A percentile compares a stretch with the other conserved stretches of the same genome.
Evolutionary conservation across 2,329 filamentous ascomycete genomes (phyloP).

Genomic region (Coniochaeta sp.): DNA sequence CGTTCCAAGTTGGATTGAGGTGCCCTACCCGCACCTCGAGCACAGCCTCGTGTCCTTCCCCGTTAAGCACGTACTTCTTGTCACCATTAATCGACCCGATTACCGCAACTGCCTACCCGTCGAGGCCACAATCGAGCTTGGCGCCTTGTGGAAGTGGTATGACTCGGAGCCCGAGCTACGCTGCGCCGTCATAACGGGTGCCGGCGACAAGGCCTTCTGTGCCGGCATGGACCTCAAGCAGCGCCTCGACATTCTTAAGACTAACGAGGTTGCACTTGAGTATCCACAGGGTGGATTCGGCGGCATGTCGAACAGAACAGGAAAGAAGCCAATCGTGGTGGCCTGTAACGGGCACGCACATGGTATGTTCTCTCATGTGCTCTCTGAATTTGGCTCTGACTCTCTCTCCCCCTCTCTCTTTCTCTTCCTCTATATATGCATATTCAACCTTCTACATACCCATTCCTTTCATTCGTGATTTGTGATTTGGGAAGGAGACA

Average conservation of each 20-base stretch:
- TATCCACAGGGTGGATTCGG: slow-evolving; percentile 19
- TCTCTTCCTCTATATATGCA: too few relatives aligned
- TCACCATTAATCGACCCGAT: slow-evolving; percentile 34
- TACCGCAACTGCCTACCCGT: slow-evolving; percentile 32
- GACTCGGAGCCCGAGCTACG: slow-evolving; percentile 39
- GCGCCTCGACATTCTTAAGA: slow-evolving; percentile 2
- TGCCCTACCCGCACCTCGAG: slow-evolving; percentile 21
- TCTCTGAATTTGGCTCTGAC: background rate
- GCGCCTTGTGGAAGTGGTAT: slow-evolving; percentile 40
- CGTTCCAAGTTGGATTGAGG: slow-evolving; percentile 24
- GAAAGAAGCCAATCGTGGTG: slow-evolving; percentile 23
- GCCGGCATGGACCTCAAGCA: slow-evolving; percentile 6
- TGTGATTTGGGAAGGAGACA: background rate
- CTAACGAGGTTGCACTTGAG: slow-evolving; percentile 1
- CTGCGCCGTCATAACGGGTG: slow-evolving; percentile 44
- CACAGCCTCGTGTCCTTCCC: slow-evolving; percentile 29
- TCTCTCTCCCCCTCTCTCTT: too few relatives aligned
- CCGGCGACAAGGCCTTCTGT: slow-evolving; percentile 9
- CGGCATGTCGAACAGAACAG: slow-evolving; percentile 24
- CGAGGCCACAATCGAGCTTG: slow-evolving; percentile 27
- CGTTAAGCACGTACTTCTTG: slow-evolving; percentile 28
- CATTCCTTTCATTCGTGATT: too few relatives aligned
- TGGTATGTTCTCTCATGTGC: too few relatives aligned
- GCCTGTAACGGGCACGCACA: slow-evolving; percentile 21
- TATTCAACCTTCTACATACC: too few relatives aligned